Base-by-base conservation (phyloP, 352 stramenopile genomes). In the Pythium utonaiense region DNA sequence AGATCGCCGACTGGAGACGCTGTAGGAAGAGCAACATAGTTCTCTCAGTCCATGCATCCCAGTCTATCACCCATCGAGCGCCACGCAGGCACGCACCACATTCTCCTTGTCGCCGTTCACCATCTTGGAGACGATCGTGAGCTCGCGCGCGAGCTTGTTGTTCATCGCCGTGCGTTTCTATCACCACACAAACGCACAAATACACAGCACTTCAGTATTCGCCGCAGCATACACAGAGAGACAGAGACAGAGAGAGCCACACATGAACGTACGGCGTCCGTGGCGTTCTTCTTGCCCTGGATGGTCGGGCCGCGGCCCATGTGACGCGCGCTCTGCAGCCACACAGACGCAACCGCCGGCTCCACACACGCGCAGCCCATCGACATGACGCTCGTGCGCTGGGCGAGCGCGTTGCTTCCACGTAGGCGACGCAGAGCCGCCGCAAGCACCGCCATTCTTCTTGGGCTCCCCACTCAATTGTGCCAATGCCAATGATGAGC, bases 271-370 rank as follows among this genome's bases (percentile, higher is more conserved):
- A 93, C 83, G 51, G 78, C 83, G 27, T 93, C 80, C 14, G 79
- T 89, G 16, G 80, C 79, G 67, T 89, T 93, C 69, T 93, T 93
- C 59, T 74, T 79, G 67, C 80, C 80, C 55, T 89, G 77, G 36
- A 93, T 88, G n/a, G 83, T 93, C 19, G 83, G 83, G 0, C 79
- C 80, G n/a, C 83, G 80, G 2, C 83, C 83, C 83, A 93, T 93
- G 66, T 71, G 80, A 28, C 83, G 78, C 62, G 82, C 73, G 36
- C 59, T 77, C 53, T 83, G 75, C 19, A 50, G 53, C 67, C 68
- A 81, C 22, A 80, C 60, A 17, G 60, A 31, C 52, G 40, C 36
- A 34, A 16, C 14, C 2, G 13, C 8, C 12, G 24, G 28, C 48
- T 44, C 49, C 38, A 64, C 36, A 3, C 44, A 51, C 22, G 44